phyloP scores from a whole-genome alignment of 169 alveolate genomes.

The Plasmodium vivax region DNA sequence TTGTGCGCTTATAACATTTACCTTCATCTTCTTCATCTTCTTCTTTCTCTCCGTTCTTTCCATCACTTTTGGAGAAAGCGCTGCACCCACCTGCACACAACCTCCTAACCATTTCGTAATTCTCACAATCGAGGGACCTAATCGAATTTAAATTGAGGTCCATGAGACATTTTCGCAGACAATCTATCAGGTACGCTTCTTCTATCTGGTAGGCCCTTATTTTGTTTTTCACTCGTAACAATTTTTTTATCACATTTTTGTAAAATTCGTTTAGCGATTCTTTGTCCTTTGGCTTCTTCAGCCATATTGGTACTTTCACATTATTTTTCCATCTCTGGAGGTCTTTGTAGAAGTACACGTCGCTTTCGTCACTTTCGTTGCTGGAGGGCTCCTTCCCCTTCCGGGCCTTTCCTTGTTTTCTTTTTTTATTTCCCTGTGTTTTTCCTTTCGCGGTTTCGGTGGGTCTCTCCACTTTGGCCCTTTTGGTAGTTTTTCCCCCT shows the following conservation, averaged over 20 bases:
- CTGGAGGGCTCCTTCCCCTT: neutral
- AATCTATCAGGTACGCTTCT: conserved; percentile 64
- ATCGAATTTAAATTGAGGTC: conserved; percentile 41
- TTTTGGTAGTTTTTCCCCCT: neutral
- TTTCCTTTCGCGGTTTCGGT: neutral
- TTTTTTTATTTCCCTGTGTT: neutral
- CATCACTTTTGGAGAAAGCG: neutral
- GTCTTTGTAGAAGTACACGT: conserved; percentile 68
- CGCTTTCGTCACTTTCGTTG: conserved; percentile 53
- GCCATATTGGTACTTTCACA: conserved; percentile 69
- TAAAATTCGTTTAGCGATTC: conserved; percentile 65
- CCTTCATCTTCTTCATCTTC: too few species aligned
- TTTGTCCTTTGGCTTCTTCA: conserved; percentile 68
- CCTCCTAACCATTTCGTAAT: conserved; percentile 37
- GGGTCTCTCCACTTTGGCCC: neutral
- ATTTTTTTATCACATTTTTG: conserved; percentile 66
- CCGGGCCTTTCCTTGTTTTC: neutral
- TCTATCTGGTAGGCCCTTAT: conserved; percentile 71
- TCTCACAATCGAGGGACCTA: neutral
- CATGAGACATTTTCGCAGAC: conserved; percentile 61
- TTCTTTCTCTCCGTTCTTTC: neutral
- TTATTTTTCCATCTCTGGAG: conserved; percentile 64
- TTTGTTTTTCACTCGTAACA: conserved; percentile 72
- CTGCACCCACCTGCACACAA: neutral
- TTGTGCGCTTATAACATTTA: neutral